These are phyloP conservation scores for Hanseniaspora sp. DNA, from an alignment of 1,139 yeast species.

Conservation along the genomic window DNA sequence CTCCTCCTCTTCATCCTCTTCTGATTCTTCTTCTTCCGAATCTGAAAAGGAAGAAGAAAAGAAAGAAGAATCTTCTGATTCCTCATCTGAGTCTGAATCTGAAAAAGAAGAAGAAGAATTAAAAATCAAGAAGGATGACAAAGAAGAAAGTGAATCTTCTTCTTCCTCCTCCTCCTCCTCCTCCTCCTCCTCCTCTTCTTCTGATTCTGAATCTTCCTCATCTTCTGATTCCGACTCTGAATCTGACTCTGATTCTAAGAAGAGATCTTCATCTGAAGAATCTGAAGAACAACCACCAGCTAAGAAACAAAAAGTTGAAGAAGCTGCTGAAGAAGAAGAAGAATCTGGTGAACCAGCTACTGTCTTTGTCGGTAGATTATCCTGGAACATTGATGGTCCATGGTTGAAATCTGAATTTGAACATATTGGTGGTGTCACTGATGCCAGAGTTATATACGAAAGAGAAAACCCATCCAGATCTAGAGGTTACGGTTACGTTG, in stretches of 20 bases:
- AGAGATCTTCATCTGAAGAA: slow-evolving; percentile 31
- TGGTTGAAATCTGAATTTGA: slow-evolving; percentile 85
- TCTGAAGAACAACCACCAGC: slow-evolving; percentile 24
- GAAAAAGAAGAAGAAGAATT: slow-evolving; percentile 27
- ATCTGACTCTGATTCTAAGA: slow-evolving; percentile 24
- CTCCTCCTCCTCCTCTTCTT: slow-evolving; percentile 24
- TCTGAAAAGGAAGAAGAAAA: slow-evolving; percentile 22
- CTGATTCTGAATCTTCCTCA: slow-evolving; percentile 30
- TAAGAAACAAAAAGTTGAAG: slow-evolving; percentile 34
- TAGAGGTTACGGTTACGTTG: slow-evolving; percentile 97
- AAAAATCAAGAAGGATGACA: slow-evolving; percentile 23
- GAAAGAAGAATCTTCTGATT: slow-evolving; percentile 24
- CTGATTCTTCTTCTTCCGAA: slow-evolving; percentile 19
- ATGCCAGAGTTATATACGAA: slow-evolving; percentile 91
- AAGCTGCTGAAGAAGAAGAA: slow-evolving; percentile 8
- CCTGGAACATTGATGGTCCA: slow-evolving; percentile 66
- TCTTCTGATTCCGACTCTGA: slow-evolving; percentile 23
- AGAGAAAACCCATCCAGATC: slow-evolving; percentile 76
- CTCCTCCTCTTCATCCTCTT: slow-evolving; percentile 19
- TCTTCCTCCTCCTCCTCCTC: slow-evolving; percentile 30
- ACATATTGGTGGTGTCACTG: slow-evolving; percentile 63
- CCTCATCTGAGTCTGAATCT: slow-evolving; percentile 19
- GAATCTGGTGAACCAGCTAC: slow-evolving; percentile 56
- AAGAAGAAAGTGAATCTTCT: slow-evolving; percentile 26
- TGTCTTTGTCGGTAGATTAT: slow-evolving; percentile 88